Percentiles rank a stretch among this genome's conserved stretches.
Conservation (phyloP, 805 yeast genomes). For the Saturnispora mendoncae region DNA sequence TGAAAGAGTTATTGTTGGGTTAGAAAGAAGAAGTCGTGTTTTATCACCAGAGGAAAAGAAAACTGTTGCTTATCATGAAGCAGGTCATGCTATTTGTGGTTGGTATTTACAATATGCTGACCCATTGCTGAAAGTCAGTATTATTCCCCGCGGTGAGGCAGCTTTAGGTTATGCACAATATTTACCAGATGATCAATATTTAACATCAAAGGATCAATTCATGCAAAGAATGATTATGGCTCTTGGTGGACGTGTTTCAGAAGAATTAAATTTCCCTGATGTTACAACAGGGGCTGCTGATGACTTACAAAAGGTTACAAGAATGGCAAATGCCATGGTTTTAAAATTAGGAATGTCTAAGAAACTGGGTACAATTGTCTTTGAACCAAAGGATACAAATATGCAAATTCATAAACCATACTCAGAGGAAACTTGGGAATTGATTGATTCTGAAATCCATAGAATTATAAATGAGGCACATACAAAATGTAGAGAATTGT, state of each 20-base stretch:
- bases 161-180: constrained; percentile 97
- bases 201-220: constrained; percentile 66
- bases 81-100: constrained; percentile 98
- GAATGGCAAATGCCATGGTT: constrained; percentile 91
- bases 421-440: constrained; percentile 75
- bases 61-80: constrained; percentile 95
- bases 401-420: constrained; percentile 56
- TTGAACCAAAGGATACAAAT: constrained; percentile 58
- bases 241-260: constrained; percentile 93
- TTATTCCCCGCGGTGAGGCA: constrained; percentile 94
- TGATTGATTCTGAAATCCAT: constrained; percentile 77
- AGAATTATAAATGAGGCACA: constrained; percentile 72
- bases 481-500: constrained; percentile 54
- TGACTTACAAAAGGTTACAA: constrained; percentile 92
- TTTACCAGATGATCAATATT: constrained; percentile 84
- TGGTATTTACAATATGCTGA: constrained; percentile 91
- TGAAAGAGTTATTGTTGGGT: constrained; percentile 94
- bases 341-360: constrained; percentile 84
- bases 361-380: constrained; percentile 76
- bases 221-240: constrained; percentile 91
- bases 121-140: constrained; percentile 89
- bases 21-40: constrained; percentile 81
- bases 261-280: constrained; percentile 84
- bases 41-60: constrained; percentile 79
- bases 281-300: constrained; percentile 95